Conservation (phyloP, 352 stramenopile species). For the Pythium dissimile region DNA sequence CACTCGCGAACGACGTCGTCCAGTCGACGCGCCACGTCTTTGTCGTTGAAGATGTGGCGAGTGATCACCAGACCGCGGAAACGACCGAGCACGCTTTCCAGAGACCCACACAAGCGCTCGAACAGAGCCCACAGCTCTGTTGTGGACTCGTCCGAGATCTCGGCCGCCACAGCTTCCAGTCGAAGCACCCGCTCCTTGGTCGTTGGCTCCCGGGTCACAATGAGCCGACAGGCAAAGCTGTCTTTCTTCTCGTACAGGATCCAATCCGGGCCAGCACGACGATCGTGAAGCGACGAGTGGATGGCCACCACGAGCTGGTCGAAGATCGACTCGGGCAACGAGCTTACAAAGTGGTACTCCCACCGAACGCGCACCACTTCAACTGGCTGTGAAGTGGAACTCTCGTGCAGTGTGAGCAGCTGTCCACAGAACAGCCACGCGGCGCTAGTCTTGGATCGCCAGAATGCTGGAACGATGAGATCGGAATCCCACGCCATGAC, state of each 20-base stretch:
- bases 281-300: background rate
- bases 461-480: conserved; percentile 3
- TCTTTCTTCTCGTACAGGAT: background rate
- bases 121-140: conserved; percentile 1
- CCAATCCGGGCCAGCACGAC: background rate
- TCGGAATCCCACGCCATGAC: conserved; percentile 13
- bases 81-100: background rate
- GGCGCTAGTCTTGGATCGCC: background rate
- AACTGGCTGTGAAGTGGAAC: background rate
- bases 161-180: background rate
- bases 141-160: background rate
- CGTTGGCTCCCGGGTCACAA: background rate
- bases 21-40: background rate
- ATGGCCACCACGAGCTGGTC: conserved; percentile 23
- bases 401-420: too few relatives aligned
- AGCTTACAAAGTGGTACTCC: conserved; percentile 22
- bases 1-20: background rate
- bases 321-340: conserved; percentile 20
- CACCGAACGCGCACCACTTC: conserved; percentile 10
- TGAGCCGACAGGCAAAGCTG: background rate
- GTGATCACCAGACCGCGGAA: background rate
- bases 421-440: background rate
- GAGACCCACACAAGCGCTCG: background rate
- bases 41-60: background rate
- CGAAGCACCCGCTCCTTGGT: background rate